Conservation (phyloP, 1,284 basidiomycete species). For the Fomitopsis pinicola region DNA sequence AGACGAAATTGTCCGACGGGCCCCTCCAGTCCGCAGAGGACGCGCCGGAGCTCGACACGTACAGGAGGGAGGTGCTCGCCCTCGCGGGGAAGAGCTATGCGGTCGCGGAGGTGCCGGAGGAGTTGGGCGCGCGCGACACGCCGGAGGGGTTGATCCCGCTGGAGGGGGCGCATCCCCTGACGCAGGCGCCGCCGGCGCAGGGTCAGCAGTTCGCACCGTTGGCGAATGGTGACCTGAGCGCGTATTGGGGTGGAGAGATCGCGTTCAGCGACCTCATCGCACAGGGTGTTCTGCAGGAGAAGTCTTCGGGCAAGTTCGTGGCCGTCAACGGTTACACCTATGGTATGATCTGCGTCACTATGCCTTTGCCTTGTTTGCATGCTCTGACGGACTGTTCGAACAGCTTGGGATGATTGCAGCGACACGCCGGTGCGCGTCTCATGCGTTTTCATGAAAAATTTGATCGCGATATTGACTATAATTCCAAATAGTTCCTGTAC, state of each 20-base stretch:
- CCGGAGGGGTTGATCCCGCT: constrained; percentile 26
- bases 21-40: not conserved
- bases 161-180: constrained; percentile 31
- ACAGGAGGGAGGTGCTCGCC: not conserved
- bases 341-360: constrained; percentile 27
- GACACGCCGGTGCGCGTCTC: constrained; percentile 44
- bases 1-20: constrained; percentile 30
- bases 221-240: constrained; percentile 23
- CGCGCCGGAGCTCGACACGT: not conserved
- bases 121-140: constrained; percentile 2
- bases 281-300: constrained; percentile 51
- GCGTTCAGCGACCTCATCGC: constrained; percentile 55
- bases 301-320: constrained; percentile 37
- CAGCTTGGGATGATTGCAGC: constrained; percentile 65
- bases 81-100: not conserved
- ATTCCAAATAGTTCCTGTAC: constrained; percentile 35
- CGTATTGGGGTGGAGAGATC: constrained; percentile 44
- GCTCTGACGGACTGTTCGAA: not conserved
- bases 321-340: constrained; percentile 43
- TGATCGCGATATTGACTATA: not conserved
- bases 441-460: not conserved
- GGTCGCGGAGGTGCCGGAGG: constrained; percentile 16
- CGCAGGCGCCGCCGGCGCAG: not conserved
- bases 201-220: not conserved
- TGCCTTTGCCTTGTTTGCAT: not conserved